Evolutionary conservation across 257 asterid species (phyloP), one percentile per base, ranked within the genome.

Genomic region (Asclepias syriaca): DNA sequence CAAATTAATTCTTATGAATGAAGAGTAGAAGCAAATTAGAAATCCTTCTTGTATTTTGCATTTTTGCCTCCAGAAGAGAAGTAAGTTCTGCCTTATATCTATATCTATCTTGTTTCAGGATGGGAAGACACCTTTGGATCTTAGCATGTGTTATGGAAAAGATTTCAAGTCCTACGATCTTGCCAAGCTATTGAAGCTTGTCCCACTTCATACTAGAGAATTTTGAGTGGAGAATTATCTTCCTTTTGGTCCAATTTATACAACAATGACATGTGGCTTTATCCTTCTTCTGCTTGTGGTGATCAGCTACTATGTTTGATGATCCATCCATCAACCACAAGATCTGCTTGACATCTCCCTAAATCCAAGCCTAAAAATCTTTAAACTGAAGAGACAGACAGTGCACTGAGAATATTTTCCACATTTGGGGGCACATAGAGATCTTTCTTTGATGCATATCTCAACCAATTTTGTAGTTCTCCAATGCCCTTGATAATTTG

Each of bases 111-210:
- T 76, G 65, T 34, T 74, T 65, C 86, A 88, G 98, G 92, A 78
- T 66, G 97, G 97, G 21, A 77, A 80, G 14, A 85, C 95, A 39
- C 75, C 97, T 19, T 80, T 89, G 57, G 99, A 89, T 81, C 87
- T 94, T 34, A 77, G 96, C 86, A 65, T 91, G 54, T 91, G 97
- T 61, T 94, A 94, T 54, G 99, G 99, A 48, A 91, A 87, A 84
- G 99, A 94, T 49, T 94, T 88, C 87, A 94, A 94, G 83, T 91
- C 98, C 9, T 88, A 91, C 68, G 98, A 94, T 68, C 87, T 94
- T 66, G 84, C 96, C 79, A 94, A 84, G 89, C 79, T 94, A 79
- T 71, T 94, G 87, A 94, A 89, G 84, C 87, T 84, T 74, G 89
- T 94, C 76, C 81, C 93, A 51, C 87, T 90, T 68, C 75, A 74